phyloP scores from a whole-genome alignment of 2,329 filamentous ascomycete genomes.

The Sporothrix pseudoabietina region DNA sequence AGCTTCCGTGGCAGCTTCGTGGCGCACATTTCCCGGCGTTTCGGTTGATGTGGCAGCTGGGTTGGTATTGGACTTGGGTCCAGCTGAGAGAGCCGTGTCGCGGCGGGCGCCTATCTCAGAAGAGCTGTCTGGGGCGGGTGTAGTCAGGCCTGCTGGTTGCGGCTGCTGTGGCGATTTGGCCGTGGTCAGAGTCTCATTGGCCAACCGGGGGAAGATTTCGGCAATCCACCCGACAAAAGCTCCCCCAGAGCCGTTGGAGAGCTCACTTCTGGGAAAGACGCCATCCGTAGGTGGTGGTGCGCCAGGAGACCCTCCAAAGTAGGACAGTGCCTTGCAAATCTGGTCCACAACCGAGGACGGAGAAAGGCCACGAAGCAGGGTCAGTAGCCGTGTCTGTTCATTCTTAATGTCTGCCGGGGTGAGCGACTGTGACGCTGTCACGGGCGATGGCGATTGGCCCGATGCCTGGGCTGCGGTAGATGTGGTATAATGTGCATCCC shows the following conservation, averaged over 20 bases:
- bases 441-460: conserved; percentile 27
- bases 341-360: conserved; percentile 62
- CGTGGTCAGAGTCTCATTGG: conserved; percentile 17
- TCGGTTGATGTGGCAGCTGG: neutral
- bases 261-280: conserved; percentile 58
- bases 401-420: conserved; percentile 56
- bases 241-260: conserved; percentile 59
- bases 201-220: conserved; percentile 60
- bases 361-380: conserved; percentile 57
- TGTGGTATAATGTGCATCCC: conserved; percentile 28
- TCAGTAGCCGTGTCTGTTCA: conserved; percentile 62
- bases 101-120: neutral
- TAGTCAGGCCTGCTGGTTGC: neutral
- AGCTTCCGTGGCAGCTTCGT: neutral
- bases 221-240: conserved; percentile 64
- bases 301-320: conserved; percentile 63
- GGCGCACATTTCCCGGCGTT: neutral
- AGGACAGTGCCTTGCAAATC: conserved; percentile 63
- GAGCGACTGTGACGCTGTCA: conserved; percentile 34
- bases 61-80: neutral
- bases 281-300: conserved; percentile 54
- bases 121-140: neutral
- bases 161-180: conserved; percentile 19
- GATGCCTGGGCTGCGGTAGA: conserved; percentile 22
- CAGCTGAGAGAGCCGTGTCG: neutral